Evolutionary conservation across 192 early-diverging fungal genomes (phyloP), one percentile per base, ranked within the genome.

Genomic region (Backusella macrospora): DNA sequence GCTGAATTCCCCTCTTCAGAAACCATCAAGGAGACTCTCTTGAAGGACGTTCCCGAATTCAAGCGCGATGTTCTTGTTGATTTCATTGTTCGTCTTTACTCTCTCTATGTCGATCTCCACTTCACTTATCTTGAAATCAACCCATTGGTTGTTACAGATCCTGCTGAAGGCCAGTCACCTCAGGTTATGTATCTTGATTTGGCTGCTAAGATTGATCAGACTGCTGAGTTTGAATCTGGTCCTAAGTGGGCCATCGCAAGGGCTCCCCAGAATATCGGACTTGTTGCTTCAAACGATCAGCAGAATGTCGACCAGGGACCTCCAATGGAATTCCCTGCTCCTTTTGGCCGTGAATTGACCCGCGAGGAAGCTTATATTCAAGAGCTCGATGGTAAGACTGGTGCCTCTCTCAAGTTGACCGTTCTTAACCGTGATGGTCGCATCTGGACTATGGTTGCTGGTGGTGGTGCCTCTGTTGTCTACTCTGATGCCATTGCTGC

Each of bases 61-160:
- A 89, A 95, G 83, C 83, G 86, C 43, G 90, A 92, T 65, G 90
- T 90, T 39, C 84, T 99, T 68, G 90, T 95, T 42, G 92, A 96
- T 38, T 99, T 99, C 77, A 92, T 98, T 72, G 89, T 89, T 71
- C 93, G 94, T 65, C 89, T 99, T 48, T 97, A 98, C 80, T 86
- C 94, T 46, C 95, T 99, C 70, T 99, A 98, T 85, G 85, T 96
- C 67, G 95, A 98, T 71, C 90, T 98, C 39, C 94, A 99, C 82
- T 99, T 97, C 82, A 99, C 98, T 39, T 99, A 99, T 81, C 94
- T 99, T 74, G 98, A 99, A 84, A 99, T 99, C 90, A 99, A 99
- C 86, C 98, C 98, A 39, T 87, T 99, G 68, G 98, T 99, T 4
- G 98, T 99, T 63, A 85, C 95, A 64, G 93, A 94, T 72, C 75